Conservation (phyloP, 2,329 filamentous ascomycete genomes). For the Aspergillus sp. region DNA sequence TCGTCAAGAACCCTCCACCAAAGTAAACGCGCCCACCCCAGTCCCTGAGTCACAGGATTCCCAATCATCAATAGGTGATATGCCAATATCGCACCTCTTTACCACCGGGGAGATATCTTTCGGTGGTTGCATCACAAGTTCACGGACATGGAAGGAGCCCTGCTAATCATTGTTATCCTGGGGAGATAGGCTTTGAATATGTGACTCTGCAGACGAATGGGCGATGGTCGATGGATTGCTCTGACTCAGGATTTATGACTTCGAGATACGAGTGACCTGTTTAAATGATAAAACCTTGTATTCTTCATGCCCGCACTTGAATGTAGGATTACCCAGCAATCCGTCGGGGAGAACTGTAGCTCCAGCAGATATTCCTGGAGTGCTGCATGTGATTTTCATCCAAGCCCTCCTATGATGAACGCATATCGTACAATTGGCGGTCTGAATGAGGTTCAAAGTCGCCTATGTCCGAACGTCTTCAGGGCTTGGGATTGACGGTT, state of each 20-base stretch:
- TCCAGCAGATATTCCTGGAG: neutral
- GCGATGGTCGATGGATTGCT: constrained; percentile 21
- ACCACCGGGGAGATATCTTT: constrained; percentile 13
- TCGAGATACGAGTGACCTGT: constrained; percentile 18
- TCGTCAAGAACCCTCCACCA: constrained; percentile 82
- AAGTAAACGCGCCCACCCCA: constrained; percentile 65
- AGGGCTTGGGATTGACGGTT: constrained; percentile 69
- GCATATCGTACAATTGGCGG: neutral
- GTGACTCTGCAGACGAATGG: constrained; percentile 31
- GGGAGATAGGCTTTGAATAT: constrained; percentile 50
- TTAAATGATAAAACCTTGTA: constrained; percentile 16
- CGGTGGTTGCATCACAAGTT: constrained; percentile 18
- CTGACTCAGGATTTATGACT: constrained; percentile 16
- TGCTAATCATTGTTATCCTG: constrained; percentile 38
- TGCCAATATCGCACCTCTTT: constrained; percentile 15
- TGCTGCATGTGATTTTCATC: neutral
- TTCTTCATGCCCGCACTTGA: constrained; percentile 4
- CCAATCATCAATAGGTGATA: constrained; percentile 26
- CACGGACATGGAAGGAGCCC: constrained; percentile 31
- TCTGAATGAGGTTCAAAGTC: neutral
- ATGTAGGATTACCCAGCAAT: neutral
- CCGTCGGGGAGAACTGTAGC: neutral
- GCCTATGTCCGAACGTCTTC: constrained; percentile 27
- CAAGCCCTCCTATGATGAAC: neutral
- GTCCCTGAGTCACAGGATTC: constrained; percentile 21